These are phyloP conservation scores for Exophiala spinifera DNA, from an alignment of 2,329 filamentous ascomycete species.

Conservation along the genomic window DNA sequence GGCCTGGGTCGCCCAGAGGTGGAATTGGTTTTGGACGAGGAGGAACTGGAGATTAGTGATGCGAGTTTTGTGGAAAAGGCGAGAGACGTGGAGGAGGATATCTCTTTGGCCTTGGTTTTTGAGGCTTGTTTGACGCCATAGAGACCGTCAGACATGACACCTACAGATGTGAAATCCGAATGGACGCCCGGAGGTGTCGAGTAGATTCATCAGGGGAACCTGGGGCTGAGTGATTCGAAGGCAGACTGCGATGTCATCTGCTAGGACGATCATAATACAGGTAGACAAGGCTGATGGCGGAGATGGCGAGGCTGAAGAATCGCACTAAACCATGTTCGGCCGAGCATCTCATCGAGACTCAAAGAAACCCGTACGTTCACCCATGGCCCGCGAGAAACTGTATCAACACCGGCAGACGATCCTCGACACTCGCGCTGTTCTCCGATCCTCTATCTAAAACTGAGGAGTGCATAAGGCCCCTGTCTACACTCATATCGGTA, in stretches of 20 bases:
- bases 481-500: too few relatives aligned
- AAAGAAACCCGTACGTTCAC: too few relatives aligned
- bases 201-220: too few relatives aligned
- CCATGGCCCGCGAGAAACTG: too few relatives aligned
- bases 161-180: constrained; percentile 7
- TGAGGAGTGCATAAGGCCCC: background rate
- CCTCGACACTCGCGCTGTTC: background rate
- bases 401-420: too few relatives aligned
- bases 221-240: background rate
- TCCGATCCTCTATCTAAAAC: background rate
- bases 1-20: constrained; percentile 40
- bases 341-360: too few relatives aligned
- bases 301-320: too few relatives aligned
- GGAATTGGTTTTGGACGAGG: constrained; percentile 43
- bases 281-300: too few relatives aligned
- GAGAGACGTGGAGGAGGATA: constrained; percentile 67
- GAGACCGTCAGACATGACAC: constrained; percentile 58
- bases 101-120: constrained; percentile 62
- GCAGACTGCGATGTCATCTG: too few relatives aligned
- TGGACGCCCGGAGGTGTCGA: too few relatives aligned
- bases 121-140: constrained; percentile 75
- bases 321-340: too few relatives aligned
- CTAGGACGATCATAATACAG: too few relatives aligned
- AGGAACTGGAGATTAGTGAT: constrained; percentile 66
- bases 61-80: constrained; percentile 87